phyloP scores from a whole-genome alignment of 2,329 filamentous ascomycete genomes.

The Colletotrichum falcatum region DNA sequence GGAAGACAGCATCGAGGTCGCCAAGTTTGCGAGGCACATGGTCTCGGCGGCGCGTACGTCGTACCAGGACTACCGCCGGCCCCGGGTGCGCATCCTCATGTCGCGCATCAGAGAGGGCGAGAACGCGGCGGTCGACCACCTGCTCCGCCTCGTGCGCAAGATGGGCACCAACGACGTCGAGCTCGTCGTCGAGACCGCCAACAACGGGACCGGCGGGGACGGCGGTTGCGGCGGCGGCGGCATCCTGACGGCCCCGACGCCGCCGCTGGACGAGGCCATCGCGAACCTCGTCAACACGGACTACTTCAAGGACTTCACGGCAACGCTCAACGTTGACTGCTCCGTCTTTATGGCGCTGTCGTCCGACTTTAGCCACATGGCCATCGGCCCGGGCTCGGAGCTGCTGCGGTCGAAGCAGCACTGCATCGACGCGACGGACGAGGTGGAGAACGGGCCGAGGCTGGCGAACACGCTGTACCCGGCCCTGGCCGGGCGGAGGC shows the following conservation, averaged over 20 bases:
- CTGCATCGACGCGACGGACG: constrained; percentile 52
- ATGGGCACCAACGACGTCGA: constrained; percentile 47
- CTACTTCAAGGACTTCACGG: constrained; percentile 50
- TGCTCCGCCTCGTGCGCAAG: constrained; percentile 49
- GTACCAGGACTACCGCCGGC: constrained; percentile 52
- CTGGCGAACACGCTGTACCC: constrained; percentile 49
- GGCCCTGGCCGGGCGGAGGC: constrained; percentile 47
- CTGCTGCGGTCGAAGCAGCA: constrained; percentile 49
- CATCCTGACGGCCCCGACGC: constrained; percentile 45
- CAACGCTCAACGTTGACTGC: constrained; percentile 55
- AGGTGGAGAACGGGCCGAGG: constrained; percentile 42
- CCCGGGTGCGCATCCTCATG: constrained; percentile 52
- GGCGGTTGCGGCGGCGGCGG: too few relatives aligned
- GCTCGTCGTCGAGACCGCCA: constrained; percentile 48
- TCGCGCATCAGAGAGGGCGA: constrained; percentile 48
- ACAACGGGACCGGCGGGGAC: constrained; percentile 36
- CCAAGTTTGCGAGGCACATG: constrained; percentile 50
- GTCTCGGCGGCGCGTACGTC: constrained; percentile 53
- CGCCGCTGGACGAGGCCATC: constrained; percentile 47
- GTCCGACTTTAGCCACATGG: constrained; percentile 54
- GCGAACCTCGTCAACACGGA: constrained; percentile 47
- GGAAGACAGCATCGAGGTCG: constrained; percentile 41
- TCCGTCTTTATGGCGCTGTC: constrained; percentile 56
- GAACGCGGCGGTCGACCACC: constrained; percentile 47
- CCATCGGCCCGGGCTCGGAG: constrained; percentile 45